A percentile compares a stretch with the other conserved stretches of the same genome.
Evolutionary conservation across 176 grass and related monocot species (phyloP).

Genomic region (Triticum timopheevii): DNA sequence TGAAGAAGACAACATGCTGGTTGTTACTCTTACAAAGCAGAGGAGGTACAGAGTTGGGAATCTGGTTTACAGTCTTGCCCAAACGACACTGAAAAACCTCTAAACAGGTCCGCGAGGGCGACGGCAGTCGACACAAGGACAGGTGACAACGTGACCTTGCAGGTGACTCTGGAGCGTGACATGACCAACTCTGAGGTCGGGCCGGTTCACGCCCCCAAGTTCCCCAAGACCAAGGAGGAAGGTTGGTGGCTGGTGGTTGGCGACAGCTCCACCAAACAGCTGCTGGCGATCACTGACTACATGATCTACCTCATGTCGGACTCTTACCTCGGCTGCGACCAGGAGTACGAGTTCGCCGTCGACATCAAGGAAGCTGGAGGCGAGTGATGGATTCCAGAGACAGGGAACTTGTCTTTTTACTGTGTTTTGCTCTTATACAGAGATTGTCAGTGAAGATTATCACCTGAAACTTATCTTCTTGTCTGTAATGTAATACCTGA

Average conservation of each 20-base stretch:
- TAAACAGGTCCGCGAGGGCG: conserved; percentile 50
- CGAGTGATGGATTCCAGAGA: neutral
- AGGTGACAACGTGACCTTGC: conserved; percentile 62
- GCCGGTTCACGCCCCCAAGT: conserved; percentile 79
- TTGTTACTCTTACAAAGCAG: too few relatives aligned
- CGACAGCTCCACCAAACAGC: conserved; percentile 58
- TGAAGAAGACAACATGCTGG: too few relatives aligned
- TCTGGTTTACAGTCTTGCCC: too few relatives aligned
- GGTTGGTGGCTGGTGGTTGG: conserved; percentile 86
- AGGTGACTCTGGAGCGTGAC: conserved; percentile 85
- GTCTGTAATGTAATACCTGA: too few relatives aligned
- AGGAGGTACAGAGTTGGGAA: too few relatives aligned
- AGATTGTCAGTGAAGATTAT: too few relatives aligned
- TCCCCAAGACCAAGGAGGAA: conserved; percentile 88
- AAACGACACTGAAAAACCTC: too few relatives aligned
- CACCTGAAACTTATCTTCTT: too few relatives aligned
- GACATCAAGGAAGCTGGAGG: conserved; percentile 32
- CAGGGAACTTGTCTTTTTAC: too few relatives aligned
- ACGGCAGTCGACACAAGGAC: conserved; percentile 54
- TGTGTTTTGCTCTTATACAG: too few relatives aligned
- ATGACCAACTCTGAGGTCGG: conserved; percentile 42
- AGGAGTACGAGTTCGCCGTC: conserved; percentile 62
- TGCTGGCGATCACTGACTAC: conserved; percentile 46
- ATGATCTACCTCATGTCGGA: too few relatives aligned
- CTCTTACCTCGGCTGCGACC: too few relatives aligned